These are phyloP conservation scores for Colletotrichum theobromicola DNA, from an alignment of 2,329 filamentous ascomycete genomes.

Conservation along the genomic window DNA sequence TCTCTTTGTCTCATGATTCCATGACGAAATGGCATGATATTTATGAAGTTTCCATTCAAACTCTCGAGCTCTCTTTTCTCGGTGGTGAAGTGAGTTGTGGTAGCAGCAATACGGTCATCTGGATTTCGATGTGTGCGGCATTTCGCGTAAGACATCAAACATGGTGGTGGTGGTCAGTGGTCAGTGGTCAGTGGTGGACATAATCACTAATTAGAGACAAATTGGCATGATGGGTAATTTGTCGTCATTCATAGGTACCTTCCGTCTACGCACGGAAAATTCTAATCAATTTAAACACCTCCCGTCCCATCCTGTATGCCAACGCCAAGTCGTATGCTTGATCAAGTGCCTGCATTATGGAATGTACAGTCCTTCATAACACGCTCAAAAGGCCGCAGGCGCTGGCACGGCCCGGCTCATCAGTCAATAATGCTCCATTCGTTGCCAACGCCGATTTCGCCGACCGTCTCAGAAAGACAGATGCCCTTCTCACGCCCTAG, in stretches of 20 bases:
- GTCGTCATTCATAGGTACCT: neutral
- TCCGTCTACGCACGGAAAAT: neutral
- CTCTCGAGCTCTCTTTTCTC: neutral
- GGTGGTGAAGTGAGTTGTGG: neutral
- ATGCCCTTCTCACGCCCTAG: neutral
- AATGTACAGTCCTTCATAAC: neutral
- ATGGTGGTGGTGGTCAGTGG: neutral
- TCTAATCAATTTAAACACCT: neutral
- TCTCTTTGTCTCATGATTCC: constrained; percentile 24
- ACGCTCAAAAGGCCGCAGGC: neutral
- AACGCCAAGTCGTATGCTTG: neutral
- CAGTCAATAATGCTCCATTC: neutral
- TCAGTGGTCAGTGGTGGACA: neutral
- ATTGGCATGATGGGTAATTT: neutral
- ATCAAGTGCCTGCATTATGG: neutral
- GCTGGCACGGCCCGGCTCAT: neutral
- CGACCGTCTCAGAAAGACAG: neutral
- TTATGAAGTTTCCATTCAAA: constrained; percentile 19
- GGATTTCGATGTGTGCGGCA: neutral
- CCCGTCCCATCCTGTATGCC: neutral
- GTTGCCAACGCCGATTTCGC: neutral
- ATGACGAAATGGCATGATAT: constrained; percentile 27
- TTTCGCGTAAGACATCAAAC: neutral
- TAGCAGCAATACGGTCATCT: neutral
- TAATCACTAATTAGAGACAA: neutral